These are phyloP conservation scores for Pleurotus platypus DNA, from an alignment of 768 basidiomycete genomes.

Conservation along the genomic window DNA sequence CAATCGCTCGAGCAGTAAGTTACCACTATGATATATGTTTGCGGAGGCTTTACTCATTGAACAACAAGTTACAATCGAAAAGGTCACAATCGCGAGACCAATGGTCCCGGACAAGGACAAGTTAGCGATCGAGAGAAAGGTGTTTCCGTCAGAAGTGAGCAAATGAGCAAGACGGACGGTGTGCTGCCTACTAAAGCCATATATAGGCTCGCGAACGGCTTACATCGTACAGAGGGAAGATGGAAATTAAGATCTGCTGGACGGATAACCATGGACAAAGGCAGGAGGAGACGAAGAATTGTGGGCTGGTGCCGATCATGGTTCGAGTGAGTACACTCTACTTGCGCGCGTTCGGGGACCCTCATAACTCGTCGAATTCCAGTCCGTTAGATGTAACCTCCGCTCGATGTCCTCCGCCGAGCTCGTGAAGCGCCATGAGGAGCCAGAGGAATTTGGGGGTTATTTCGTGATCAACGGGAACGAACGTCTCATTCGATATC, in stretches of 20 bases:
- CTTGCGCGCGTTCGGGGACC: not conserved
- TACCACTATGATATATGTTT: not conserved
- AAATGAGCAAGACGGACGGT: not conserved
- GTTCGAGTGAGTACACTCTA: conserved; percentile 66
- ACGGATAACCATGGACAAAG: conserved; percentile 57
- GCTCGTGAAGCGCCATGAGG: conserved; percentile 88
- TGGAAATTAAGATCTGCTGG: conserved; percentile 87
- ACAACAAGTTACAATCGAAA: conserved; percentile 84
- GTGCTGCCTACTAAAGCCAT: not conserved
- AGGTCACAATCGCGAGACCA: conserved; percentile 78
- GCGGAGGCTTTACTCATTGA: not conserved
- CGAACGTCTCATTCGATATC: conserved; percentile 96
- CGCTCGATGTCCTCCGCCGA: conserved; percentile 79
- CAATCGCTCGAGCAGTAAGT: conserved; percentile 82
- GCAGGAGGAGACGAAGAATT: conserved; percentile 75
- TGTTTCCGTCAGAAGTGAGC: conserved; percentile 86
- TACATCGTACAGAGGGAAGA: conserved; percentile 86
- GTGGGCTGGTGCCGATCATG: conserved; percentile 95
- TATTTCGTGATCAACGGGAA: conserved; percentile 99
- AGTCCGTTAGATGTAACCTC: conserved; percentile 95
- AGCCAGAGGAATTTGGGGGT: conserved; percentile 97
- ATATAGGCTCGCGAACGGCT: conserved; percentile 87
- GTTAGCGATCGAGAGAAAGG: conserved; percentile 65
- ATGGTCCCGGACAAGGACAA: conserved; percentile 85
- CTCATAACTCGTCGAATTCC: not conserved